A percentile compares a stretch with the other conserved stretches of the same genome.
phyloP scores from a whole-genome alignment of 345 rosid genomes.

The Acer campestre region DNA sequence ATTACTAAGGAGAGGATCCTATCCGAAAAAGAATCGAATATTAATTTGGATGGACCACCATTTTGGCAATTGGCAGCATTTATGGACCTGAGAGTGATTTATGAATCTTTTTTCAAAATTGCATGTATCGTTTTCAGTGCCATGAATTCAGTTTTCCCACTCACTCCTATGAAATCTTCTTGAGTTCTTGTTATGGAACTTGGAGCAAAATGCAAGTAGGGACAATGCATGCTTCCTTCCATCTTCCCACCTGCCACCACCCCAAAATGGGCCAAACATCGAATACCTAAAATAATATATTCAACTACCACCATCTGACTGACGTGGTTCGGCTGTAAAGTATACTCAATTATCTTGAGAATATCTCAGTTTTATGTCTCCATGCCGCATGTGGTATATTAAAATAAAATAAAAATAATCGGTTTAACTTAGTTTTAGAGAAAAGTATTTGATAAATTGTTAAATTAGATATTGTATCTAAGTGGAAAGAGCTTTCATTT shows the following conservation, averaged over 20 bases:
- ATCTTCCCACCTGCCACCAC: neutral
- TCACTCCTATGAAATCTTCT: neutral
- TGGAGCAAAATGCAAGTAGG: neutral
- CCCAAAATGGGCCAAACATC: neutral
- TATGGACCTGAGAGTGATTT: neutral
- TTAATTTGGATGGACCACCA: neutral
- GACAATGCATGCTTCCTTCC: neutral
- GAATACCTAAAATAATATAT: neutral
- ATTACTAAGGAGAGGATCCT: too few species aligned
- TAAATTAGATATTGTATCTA: too few species aligned
- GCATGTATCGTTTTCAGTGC: neutral
- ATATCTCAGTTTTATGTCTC: too few species aligned
- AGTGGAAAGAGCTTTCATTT: neutral
- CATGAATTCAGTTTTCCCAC: neutral
- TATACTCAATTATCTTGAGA: too few species aligned
- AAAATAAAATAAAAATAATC: too few species aligned
- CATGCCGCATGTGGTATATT: too few species aligned
- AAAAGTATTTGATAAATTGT: too few species aligned
- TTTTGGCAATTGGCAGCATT: neutral
- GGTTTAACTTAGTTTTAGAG: too few species aligned
- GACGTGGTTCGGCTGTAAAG: too few species aligned
- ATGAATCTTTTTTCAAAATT: too few species aligned
- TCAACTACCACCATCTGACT: neutral
- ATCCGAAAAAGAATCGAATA: too few species aligned
- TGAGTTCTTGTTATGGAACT: neutral